phyloP scores from a whole-genome alignment of 2,329 filamentous ascomycete genomes.

The Phyllosticta citribraziliensis region DNA sequence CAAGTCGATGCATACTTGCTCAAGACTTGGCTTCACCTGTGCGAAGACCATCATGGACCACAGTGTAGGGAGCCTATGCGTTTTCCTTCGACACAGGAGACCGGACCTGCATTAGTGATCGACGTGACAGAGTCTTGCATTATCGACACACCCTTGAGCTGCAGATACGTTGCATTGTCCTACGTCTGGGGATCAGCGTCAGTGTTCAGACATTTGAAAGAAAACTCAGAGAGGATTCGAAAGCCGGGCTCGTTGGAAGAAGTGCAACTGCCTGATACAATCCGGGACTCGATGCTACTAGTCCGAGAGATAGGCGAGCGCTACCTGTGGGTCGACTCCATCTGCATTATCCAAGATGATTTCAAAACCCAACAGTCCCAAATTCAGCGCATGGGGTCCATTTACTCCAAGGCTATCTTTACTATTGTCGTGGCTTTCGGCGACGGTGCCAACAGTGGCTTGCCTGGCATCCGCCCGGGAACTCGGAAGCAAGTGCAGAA shows the following conservation, averaged over 20 bases:
- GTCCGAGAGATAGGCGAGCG: constrained; percentile 5
- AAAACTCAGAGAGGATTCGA: not conserved
- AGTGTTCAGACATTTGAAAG: not conserved
- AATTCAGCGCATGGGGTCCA: constrained; percentile 11
- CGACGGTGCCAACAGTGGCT: not conserved
- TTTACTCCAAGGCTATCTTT: constrained; percentile 12
- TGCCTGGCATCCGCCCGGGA: constrained; percentile 1
- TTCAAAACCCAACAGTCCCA: constrained; percentile 1
- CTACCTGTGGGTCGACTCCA: constrained; percentile 14
- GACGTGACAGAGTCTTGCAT: not conserved
- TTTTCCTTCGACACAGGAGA: not conserved
- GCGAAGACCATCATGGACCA: not conserved
- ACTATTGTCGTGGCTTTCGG: constrained; percentile 13
- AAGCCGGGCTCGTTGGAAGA: constrained; percentile 3
- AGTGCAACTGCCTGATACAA: constrained; percentile 6
- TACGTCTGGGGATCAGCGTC: constrained; percentile 13
- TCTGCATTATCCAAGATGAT: constrained; percentile 12
- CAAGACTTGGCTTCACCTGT: not conserved
- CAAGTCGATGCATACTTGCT: not conserved
- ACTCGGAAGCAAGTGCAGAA: not conserved
- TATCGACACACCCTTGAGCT: not conserved
- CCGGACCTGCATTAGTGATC: not conserved
- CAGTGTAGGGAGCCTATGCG: not conserved
- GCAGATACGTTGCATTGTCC: constrained; percentile 12
- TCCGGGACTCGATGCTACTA: constrained; percentile 11